Conservation (phyloP, 305 asterid species). For the Fraxinus nigra region DNA sequence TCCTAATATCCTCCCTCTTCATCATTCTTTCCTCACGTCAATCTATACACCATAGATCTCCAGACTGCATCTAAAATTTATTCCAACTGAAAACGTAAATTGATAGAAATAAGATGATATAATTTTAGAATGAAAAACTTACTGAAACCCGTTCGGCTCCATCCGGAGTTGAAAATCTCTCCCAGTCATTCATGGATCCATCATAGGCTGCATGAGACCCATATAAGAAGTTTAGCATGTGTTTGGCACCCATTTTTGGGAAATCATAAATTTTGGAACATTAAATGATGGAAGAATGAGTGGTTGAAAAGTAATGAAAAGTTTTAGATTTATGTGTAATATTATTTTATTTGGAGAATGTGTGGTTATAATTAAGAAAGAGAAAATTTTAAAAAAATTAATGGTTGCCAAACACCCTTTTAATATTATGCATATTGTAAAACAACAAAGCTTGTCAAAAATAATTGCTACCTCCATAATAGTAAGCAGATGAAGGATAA, state of each 20-base stretch:
- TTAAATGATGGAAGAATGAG: too few relatives aligned
- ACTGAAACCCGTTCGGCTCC: constrained; percentile 34
- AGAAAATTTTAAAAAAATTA: too few relatives aligned
- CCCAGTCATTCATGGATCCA: constrained; percentile 39
- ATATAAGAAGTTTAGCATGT: not conserved
- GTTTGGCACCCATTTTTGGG: too few relatives aligned
- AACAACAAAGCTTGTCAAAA: not conserved
- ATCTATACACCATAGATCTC: not conserved
- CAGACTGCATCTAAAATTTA: not conserved
- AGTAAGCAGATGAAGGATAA: constrained; percentile 36
- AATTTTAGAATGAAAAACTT: constrained; percentile 13
- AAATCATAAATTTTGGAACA: too few relatives aligned
- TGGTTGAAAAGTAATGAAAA: too few relatives aligned
- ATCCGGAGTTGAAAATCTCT: constrained; percentile 29
- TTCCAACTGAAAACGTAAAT: not conserved
- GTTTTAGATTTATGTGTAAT: too few relatives aligned
- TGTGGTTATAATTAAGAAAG: too few relatives aligned
- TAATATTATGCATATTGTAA: not conserved
- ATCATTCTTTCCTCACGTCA: not conserved
- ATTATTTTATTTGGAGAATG: too few relatives aligned
- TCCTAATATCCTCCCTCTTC: not conserved
- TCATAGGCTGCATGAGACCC: constrained; percentile 22
- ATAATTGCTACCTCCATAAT: constrained; percentile 34
- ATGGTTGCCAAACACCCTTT: too few relatives aligned
- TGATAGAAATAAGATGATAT: not conserved